Evolutionary conservation across 331 rosid genomes (phyloP).

Genomic region (Saraca asoca): DNA sequence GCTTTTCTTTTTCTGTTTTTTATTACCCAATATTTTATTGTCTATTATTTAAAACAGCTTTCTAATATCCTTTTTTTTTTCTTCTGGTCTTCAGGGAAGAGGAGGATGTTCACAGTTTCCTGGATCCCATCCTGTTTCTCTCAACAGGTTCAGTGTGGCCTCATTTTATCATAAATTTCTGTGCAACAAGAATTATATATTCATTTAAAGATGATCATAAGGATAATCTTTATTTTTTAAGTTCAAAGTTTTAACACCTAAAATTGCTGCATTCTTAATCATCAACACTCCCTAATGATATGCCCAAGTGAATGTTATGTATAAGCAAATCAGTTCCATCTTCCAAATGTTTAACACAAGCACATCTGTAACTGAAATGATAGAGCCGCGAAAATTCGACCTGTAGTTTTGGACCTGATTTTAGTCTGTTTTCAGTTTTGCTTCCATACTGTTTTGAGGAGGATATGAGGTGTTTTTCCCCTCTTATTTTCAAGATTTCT

Average conservation of each 20-base stretch:
- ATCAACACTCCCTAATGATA: not conserved
- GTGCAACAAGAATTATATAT: slow-evolving; percentile 14
- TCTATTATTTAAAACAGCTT: not conserved
- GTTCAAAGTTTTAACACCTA: slow-evolving; percentile 20
- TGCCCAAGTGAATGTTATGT: too few species aligned
- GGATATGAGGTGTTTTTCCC: too few species aligned
- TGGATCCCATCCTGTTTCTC: slow-evolving; percentile 97
- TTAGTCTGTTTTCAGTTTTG: not conserved
- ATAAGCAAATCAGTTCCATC: too few species aligned
- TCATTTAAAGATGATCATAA: slow-evolving; percentile 14
- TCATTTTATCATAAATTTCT: slow-evolving; percentile 7
- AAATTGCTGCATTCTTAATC: slow-evolving; percentile 1
- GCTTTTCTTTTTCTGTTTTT: slow-evolving; percentile 17
- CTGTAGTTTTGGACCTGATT: not conserved
- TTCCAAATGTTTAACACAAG: not conserved
- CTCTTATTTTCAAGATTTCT: slow-evolving; percentile 1
- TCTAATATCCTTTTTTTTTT: not conserved
- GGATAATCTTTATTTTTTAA: not conserved
- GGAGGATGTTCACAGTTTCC: slow-evolving; percentile 79
- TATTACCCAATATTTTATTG: slow-evolving; percentile 10
- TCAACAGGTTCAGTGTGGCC: slow-evolving; percentile 61
- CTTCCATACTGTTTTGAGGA: too few species aligned
- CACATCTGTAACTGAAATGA: slow-evolving; percentile 3
- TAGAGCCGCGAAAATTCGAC: slow-evolving; percentile 8
- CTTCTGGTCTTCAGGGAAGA: slow-evolving; percentile 58